phyloP scores from a whole-genome alignment of 331 rosid species.

The Acacia concinna region DNA sequence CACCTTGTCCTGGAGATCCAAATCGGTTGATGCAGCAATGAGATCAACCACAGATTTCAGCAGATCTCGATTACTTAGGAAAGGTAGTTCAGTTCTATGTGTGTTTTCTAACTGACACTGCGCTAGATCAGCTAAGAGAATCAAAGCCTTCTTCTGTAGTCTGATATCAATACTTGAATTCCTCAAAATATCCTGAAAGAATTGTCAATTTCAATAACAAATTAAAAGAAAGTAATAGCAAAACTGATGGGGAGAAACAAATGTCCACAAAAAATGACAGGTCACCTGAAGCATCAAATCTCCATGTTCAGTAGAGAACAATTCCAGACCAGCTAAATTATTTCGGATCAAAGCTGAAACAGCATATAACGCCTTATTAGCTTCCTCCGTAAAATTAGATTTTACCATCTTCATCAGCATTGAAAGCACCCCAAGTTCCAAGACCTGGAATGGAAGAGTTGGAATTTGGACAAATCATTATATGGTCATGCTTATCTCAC shows the following conservation, averaged over 20 bases:
- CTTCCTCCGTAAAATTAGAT: conserved; percentile 69
- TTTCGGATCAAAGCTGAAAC: conserved; percentile 77
- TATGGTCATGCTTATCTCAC: conserved; percentile 19
- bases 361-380: conserved; percentile 79
- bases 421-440: conserved; percentile 70
- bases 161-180: conserved; percentile 60
- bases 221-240: neutral
- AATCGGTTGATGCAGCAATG: conserved; percentile 57
- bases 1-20: conserved; percentile 92
- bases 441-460: conserved; percentile 53
- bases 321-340: conserved; percentile 57
- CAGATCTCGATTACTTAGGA: conserved; percentile 54
- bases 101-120: conserved; percentile 55
- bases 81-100: conserved; percentile 45
- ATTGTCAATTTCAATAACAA: neutral
- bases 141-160: conserved; percentile 71
- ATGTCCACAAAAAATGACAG: neutral
- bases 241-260: neutral
- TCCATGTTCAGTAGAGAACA: conserved; percentile 75
- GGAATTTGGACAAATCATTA: conserved; percentile 22
- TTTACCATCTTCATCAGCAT: conserved; percentile 67
- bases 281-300: conserved; percentile 64
- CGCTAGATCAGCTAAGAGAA: conserved; percentile 69
- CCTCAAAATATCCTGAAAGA: conserved; percentile 62
- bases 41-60: conserved; percentile 84